Evolutionary conservation across 441 rosid genomes (phyloP).

Genomic region (Erodium moschatum): DNA sequence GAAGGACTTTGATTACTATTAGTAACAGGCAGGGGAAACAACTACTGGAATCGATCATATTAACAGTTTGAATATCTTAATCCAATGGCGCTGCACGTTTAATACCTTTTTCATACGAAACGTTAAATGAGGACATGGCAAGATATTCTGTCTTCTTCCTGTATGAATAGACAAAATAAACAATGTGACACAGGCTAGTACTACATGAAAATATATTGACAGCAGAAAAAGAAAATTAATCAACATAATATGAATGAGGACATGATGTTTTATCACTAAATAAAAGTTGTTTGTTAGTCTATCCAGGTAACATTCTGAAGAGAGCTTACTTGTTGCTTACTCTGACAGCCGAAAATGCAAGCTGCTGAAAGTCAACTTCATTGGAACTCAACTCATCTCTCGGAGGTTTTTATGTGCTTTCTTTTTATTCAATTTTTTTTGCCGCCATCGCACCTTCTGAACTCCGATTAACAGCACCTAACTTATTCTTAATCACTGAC

Average conservation of each 20-base stretch:
- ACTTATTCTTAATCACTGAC: slow-evolving; percentile 60
- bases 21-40: neutral
- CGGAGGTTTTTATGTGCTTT: slow-evolving; percentile 27
- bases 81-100: neutral
- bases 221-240: too few species aligned
- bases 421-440: slow-evolving; percentile 30
- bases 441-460: slow-evolving; percentile 8
- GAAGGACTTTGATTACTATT: neutral
- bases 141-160: neutral
- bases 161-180: neutral
- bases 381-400: slow-evolving; percentile 17
- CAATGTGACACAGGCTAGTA: neutral
- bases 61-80: slow-evolving; percentile 11
- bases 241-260: too few species aligned
- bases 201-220: too few species aligned
- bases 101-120: slow-evolving; percentile 3
- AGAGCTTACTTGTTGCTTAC: slow-evolving; percentile 44
- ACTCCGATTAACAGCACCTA: slow-evolving; percentile 20
- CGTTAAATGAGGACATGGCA: neutral
- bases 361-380: slow-evolving; percentile 36
- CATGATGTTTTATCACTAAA: too few species aligned
- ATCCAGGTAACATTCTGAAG: slow-evolving; percentile 11
- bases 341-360: slow-evolving; percentile 60
- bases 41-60: neutral
- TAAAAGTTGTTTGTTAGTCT: slow-evolving; percentile 8